These are phyloP conservation scores for Bimuria novae-zelandiae DNA, from an alignment of 2,329 filamentous ascomycete genomes.

Conservation along the genomic window DNA sequence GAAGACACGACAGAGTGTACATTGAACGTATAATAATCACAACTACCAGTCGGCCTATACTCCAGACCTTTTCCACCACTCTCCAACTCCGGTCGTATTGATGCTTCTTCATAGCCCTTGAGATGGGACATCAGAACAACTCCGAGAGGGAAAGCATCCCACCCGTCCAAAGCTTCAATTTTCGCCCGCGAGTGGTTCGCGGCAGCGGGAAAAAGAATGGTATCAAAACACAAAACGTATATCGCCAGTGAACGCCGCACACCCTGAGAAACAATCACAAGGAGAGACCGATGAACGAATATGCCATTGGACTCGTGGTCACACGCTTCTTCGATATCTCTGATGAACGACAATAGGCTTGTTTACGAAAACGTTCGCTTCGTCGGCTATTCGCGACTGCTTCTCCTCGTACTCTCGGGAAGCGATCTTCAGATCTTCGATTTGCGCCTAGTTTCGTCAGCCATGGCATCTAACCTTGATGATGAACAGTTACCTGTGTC, in stretches of 20 bases:
- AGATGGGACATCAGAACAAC: neutral
- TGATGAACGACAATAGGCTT: slow-evolving; percentile 45
- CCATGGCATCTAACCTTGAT: neutral
- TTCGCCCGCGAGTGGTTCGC: neutral
- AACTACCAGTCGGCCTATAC: neutral
- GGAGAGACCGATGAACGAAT: neutral
- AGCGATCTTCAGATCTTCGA: slow-evolving; percentile 47
- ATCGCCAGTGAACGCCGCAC: neutral
- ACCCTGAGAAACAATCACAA: neutral
- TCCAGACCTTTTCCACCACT: neutral
- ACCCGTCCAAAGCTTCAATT: neutral
- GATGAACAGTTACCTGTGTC: slow-evolving; percentile 43
- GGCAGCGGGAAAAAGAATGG: neutral
- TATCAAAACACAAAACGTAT: neutral
- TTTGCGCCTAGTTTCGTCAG: slow-evolving; percentile 42
- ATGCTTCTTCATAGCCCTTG: too few relatives aligned
- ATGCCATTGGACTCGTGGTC: slow-evolving; percentile 8
- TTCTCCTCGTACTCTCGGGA: slow-evolving; percentile 49
- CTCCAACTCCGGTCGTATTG: neutral
- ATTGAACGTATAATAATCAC: neutral
- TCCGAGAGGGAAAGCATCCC: neutral
- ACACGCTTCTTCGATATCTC: slow-evolving; percentile 36
- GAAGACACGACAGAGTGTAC: neutral
- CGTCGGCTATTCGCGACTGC: slow-evolving; percentile 45
- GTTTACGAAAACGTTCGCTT: slow-evolving; percentile 45